Conservation (phyloP, 768 basidiomycete species). For the Rhizopogon salebrosus region DNA sequence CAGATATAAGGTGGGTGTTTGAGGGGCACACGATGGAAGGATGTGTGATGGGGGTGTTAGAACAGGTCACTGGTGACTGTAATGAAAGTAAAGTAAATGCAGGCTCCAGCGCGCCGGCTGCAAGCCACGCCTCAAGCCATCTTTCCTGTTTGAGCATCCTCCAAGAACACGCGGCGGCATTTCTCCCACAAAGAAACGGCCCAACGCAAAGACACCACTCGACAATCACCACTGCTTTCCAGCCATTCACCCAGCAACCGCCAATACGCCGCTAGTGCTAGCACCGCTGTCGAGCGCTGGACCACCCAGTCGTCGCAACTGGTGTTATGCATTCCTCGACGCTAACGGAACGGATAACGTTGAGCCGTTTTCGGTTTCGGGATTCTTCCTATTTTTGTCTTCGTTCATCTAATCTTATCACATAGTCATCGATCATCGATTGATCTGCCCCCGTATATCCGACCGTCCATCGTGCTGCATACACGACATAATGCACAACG, state of each 20-base stretch:
- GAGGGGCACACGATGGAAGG: not conserved
- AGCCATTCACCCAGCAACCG: not conserved
- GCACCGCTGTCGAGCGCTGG: not conserved
- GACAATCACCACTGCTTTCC: not conserved
- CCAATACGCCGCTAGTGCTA: not conserved
- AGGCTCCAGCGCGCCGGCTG: constrained; percentile 1
- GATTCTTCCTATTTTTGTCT: not conserved
- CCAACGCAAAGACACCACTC: not conserved
- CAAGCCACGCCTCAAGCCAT: constrained; percentile 1
- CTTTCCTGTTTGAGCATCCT: not conserved
- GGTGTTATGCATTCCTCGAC: not conserved
- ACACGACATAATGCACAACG: too few species aligned
- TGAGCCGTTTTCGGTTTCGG: not conserved
- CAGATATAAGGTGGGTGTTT: not conserved
- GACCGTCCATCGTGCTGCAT: too few species aligned
- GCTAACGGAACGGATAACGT: not conserved
- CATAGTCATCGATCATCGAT: not conserved
- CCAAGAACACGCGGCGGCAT: constrained; percentile 1
- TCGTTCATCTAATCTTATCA: not conserved
- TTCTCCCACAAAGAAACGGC: not conserved
- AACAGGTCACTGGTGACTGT: not conserved
- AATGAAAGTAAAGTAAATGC: not conserved
- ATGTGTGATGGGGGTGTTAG: not conserved
- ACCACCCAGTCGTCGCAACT: not conserved
- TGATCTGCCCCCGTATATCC: too few species aligned